These are phyloP conservation scores for Epichloe scottii DNA, from an alignment of 2,329 filamentous ascomycete genomes.

Conservation along the genomic window DNA sequence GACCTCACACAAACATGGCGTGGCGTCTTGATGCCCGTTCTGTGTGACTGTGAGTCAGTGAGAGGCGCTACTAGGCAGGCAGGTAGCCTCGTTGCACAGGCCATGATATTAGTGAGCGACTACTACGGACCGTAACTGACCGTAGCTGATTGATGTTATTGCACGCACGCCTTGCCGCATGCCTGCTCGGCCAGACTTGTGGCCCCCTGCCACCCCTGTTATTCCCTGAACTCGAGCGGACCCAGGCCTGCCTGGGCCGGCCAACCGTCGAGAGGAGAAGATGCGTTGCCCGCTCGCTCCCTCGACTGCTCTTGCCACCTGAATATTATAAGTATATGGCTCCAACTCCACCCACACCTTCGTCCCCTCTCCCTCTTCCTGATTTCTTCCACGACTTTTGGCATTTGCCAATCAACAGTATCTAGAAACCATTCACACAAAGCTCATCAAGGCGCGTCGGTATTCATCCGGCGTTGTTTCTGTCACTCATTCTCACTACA, in stretches of 20 bases:
- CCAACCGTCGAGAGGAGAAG: not conserved
- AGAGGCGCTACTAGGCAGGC: not conserved
- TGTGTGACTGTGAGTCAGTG: not conserved
- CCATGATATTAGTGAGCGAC: not conserved
- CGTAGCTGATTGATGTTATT: not conserved
- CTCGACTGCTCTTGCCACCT: constrained; percentile 1
- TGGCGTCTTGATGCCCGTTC: not conserved
- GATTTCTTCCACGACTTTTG: constrained; percentile 22
- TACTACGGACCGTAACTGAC: too few relatives aligned
- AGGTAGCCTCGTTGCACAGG: not conserved
- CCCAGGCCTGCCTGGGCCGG: not conserved
- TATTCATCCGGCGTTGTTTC: constrained; percentile 14
- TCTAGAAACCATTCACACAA: constrained; percentile 6
- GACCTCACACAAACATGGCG: too few relatives aligned
- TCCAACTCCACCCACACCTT: constrained; percentile 16
- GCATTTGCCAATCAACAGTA: constrained; percentile 25
- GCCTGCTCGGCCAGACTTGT: constrained; percentile 10
- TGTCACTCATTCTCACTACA: constrained; percentile 10
- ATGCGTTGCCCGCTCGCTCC: not conserved
- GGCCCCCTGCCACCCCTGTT: constrained; percentile 4
- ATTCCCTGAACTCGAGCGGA: not conserved
- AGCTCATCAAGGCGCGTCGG: constrained; percentile 12
- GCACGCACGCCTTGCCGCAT: constrained; percentile 11
- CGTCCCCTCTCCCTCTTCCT: constrained; percentile 8
- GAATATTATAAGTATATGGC: constrained; percentile 16